These are phyloP conservation scores for Neoboletus magnificus DNA, from an alignment of 768 basidiomycete species.

Conservation along the genomic window DNA sequence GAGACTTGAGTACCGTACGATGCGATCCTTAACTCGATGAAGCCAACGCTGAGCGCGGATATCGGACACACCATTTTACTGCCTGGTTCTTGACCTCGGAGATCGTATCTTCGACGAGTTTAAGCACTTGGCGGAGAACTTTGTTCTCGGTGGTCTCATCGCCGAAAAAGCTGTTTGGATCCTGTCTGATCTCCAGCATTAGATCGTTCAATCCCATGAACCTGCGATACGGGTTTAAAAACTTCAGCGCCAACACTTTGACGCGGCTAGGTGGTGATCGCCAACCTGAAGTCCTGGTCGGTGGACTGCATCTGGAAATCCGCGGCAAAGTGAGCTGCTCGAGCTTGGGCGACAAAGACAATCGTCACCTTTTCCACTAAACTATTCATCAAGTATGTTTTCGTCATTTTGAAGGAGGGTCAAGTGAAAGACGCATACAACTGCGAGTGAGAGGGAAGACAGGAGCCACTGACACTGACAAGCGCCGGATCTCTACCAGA, in stretches of 20 bases:
- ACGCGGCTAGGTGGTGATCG: conserved; percentile 17
- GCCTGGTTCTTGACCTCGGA: conserved; percentile 98
- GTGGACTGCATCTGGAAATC: conserved; percentile 74
- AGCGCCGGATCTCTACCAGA: background rate
- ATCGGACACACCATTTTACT: conserved; percentile 75
- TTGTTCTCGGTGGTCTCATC: conserved; percentile 86
- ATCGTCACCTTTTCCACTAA: conserved; percentile 70
- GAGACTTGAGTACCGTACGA: conserved; percentile 48
- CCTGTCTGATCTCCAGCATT: conserved; percentile 81
- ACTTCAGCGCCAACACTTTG: conserved; percentile 13
- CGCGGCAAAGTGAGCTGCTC: conserved; percentile 1
- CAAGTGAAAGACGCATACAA: background rate
- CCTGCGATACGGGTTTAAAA: conserved; percentile 39
- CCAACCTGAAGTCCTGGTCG: conserved; percentile 86
- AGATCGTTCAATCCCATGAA: conserved; percentile 98
- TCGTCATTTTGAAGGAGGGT: conserved; percentile 58
- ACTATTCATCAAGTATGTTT: conserved; percentile 80
- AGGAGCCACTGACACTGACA: conserved; percentile 26
- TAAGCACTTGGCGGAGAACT: conserved; percentile 78
- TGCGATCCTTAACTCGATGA: conserved; percentile 4
- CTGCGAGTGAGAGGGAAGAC: conserved; percentile 4
- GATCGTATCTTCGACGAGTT: conserved; percentile 89
- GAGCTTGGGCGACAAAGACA: background rate
- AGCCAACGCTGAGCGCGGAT: background rate
- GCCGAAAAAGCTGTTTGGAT: conserved; percentile 69